Percentiles rank a stretch among this genome's conserved stretches.
Conservation (phyloP, 176 grass and related monocot species). For the Carex kokanica region DNA sequence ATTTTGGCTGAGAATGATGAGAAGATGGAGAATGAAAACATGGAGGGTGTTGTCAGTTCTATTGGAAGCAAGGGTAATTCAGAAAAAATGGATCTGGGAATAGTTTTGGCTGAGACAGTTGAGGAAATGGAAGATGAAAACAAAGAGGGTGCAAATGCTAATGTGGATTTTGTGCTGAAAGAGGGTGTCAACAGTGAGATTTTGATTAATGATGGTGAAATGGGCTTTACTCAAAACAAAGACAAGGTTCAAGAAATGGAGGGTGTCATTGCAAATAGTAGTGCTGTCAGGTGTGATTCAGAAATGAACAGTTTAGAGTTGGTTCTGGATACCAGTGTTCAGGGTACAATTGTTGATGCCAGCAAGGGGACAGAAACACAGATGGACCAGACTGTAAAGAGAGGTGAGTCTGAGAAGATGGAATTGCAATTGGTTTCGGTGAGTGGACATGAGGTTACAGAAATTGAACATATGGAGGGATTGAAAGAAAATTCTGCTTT, state of each 20-base stretch:
- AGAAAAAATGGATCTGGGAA: background rate
- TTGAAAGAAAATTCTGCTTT: background rate
- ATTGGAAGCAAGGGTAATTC: background rate
- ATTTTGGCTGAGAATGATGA: background rate
- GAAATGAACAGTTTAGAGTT: background rate
- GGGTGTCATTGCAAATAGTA: background rate
- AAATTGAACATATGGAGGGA: background rate
- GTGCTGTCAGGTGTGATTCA: background rate
- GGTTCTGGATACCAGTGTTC: background rate
- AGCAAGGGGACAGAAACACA: background rate
- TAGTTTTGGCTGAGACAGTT: background rate
- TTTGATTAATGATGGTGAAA: background rate
- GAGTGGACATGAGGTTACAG: background rate
- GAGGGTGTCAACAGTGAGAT: background rate
- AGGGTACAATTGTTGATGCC: background rate
- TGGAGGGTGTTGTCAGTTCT: background rate
- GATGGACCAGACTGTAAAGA: background rate
- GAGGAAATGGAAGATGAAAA: background rate
- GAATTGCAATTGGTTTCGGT: background rate
- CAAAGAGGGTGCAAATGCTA: background rate
- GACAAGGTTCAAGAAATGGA: background rate
- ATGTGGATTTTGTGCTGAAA: background rate
- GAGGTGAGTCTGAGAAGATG: background rate
- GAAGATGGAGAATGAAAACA: background rate
- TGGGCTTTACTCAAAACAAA: background rate